Conservation (phyloP, 208 protist species). For the Porcisia hertigi region DNA sequence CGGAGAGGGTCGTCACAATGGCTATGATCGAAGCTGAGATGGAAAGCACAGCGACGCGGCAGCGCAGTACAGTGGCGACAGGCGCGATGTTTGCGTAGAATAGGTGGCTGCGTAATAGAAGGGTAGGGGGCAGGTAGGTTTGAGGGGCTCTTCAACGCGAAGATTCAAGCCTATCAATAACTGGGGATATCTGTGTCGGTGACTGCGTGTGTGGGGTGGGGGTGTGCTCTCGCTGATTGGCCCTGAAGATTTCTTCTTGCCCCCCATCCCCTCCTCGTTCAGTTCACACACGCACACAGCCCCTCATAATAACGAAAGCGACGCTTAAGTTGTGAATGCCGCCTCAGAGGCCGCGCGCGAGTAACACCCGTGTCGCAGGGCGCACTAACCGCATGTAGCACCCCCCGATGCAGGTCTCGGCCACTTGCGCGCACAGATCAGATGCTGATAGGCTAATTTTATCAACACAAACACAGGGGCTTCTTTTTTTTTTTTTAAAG, state of each 20-base stretch:
- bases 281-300: background rate
- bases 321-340: background rate
- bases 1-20: constrained; percentile 61
- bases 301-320: background rate
- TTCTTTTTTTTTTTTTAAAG: no score
- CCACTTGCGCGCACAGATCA: no score
- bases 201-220: background rate
- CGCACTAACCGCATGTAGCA: no score
- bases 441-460: no score
- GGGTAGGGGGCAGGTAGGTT: background rate
- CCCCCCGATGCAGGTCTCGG: no score
- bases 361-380: no score
- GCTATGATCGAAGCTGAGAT: constrained; percentile 70
- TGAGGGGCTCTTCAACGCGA: background rate
- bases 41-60: constrained; percentile 41
- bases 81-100: constrained; percentile 73
- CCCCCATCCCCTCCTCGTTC: background rate
- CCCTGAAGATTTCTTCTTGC: background rate
- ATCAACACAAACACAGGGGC: no score
- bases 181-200: background rate
- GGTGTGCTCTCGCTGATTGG: background rate
- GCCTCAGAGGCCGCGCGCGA: background rate
- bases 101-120: background rate
- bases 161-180: background rate
- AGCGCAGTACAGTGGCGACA: constrained; percentile 42